Conservation (phyloP, 148 eudicot genomes). For the Rhododendron ferrugineum region DNA sequence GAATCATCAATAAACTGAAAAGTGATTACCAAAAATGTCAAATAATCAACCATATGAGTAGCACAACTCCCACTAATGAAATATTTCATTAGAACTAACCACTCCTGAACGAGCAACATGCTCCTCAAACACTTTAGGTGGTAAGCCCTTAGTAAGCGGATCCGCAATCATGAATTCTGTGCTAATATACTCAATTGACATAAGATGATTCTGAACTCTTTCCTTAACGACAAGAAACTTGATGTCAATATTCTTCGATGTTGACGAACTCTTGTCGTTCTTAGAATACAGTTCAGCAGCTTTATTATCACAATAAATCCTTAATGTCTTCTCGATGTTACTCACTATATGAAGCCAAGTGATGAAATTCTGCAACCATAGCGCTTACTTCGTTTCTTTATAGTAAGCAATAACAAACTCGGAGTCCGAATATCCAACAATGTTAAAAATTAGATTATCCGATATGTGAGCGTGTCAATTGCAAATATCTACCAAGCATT, state of each 20-base stretch:
- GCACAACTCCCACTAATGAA: too few relatives aligned
- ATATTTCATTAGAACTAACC: not conserved
- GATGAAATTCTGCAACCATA: not conserved
- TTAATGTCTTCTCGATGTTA: not conserved
- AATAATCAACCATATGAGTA: too few relatives aligned
- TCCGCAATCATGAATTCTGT: not conserved
- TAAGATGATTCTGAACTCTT: not conserved
- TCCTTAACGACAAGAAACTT: not conserved
- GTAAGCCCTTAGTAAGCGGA: not conserved
- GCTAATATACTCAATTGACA: not conserved
- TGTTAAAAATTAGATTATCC: too few relatives aligned
- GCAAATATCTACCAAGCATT: too few relatives aligned
- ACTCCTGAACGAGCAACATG: not conserved
- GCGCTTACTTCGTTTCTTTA: not conserved
- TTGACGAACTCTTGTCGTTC: not conserved
- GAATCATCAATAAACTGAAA: not conserved
- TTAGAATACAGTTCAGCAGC: not conserved
- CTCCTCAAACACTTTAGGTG: not conserved
- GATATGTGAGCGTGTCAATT: too few relatives aligned
- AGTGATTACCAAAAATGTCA: not conserved
- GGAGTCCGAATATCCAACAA: too few relatives aligned
- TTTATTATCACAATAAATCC: not conserved
- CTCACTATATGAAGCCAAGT: not conserved
- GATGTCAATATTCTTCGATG: not conserved
- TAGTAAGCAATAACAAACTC: too few relatives aligned